phyloP scores from a whole-genome alignment of 176 grass and related monocot species.

The Ensete glaucum region DNA sequence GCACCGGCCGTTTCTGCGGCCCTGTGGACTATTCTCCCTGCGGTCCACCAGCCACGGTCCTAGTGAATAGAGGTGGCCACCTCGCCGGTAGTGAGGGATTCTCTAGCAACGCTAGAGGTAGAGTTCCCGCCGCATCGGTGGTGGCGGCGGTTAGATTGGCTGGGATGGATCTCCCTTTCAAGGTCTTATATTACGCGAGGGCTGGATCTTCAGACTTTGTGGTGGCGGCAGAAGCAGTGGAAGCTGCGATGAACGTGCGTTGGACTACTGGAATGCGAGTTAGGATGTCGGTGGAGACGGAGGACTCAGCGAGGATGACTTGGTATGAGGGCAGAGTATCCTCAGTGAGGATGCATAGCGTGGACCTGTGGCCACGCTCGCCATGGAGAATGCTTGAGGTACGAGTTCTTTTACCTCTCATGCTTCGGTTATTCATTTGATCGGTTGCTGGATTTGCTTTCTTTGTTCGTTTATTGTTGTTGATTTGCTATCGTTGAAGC shows the following conservation, averaged over 20 bases:
- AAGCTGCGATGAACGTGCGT: not conserved
- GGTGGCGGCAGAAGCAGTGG: conserved; percentile 43
- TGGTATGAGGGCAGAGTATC: conserved; percentile 37
- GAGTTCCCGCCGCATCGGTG: conserved; percentile 36
- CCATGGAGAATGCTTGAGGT: conserved; percentile 67
- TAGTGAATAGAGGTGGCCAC: too few species aligned
- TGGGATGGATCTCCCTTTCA: conserved; percentile 25
- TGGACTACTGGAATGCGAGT: conserved; percentile 33
- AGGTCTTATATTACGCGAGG: conserved; percentile 45
- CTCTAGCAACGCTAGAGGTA: conserved; percentile 23
- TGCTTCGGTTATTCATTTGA: too few species aligned
- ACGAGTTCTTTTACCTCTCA: too few species aligned
- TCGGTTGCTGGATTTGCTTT: too few species aligned
- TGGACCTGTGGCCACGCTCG: not conserved
- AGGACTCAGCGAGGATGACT: conserved; percentile 26
- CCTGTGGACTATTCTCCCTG: not conserved
- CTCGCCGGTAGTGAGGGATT: not conserved
- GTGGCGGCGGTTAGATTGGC: conserved; percentile 31
- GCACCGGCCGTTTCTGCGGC: conserved; percentile 21
- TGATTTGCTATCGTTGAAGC: too few species aligned
- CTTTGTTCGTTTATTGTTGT: too few species aligned
- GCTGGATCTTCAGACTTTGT: conserved; percentile 46
- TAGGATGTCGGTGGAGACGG: conserved; percentile 39
- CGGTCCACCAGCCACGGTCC: not conserved
- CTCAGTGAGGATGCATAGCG: conserved; percentile 6